Evolutionary conservation across 208 protist genomes (phyloP).

Genomic region (Leishmania lainsoni): DNA sequence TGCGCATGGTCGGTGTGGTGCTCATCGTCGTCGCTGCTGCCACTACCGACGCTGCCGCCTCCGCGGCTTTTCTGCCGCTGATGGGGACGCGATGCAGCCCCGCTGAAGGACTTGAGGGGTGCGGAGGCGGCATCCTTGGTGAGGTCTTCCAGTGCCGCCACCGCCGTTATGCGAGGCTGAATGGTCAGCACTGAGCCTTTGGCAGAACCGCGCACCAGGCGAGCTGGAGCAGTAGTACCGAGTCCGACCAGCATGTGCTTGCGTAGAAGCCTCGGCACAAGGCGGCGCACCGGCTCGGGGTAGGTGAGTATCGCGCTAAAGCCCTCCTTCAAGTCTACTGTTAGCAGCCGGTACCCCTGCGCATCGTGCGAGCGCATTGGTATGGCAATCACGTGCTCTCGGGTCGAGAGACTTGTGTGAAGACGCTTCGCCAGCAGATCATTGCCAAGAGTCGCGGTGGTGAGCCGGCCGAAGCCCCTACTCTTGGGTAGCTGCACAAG

Average conservation of each 20-base stretch:
- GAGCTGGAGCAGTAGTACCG: slow-evolving; percentile 70
- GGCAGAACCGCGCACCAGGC: slow-evolving; percentile 49
- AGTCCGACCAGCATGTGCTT: slow-evolving; percentile 84
- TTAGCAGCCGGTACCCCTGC: slow-evolving; percentile 79
- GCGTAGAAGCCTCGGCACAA: slow-evolving; percentile 65
- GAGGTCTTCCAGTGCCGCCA: slow-evolving; percentile 70
- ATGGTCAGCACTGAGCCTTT: slow-evolving; percentile 71
- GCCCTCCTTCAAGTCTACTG: slow-evolving; percentile 53
- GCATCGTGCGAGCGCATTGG: slow-evolving; percentile 55
- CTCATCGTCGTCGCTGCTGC: background rate
- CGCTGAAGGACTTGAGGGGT: slow-evolving; percentile 5
- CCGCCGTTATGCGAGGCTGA: slow-evolving; percentile 56
- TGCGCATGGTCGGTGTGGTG: background rate
- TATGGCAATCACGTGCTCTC: slow-evolving; percentile 55
- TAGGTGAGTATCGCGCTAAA: slow-evolving; percentile 67
- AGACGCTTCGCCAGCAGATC: slow-evolving; percentile 72
- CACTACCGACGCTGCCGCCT: background rate
- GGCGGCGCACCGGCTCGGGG: slow-evolving; percentile 46
- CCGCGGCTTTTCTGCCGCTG: background rate
- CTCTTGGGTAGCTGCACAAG: slow-evolving; percentile 75
- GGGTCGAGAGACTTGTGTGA: slow-evolving; percentile 58
- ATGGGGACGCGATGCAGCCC: background rate
- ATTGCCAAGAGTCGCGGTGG: slow-evolving; percentile 64
- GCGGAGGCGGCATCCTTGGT: background rate
- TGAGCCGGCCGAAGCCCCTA: slow-evolving; percentile 82